Percentiles rank a stretch among this genome's conserved stretches.
phyloP scores from a whole-genome alignment of 805 yeast genomes.

The Cyberlindnera mississippiensis region DNA sequence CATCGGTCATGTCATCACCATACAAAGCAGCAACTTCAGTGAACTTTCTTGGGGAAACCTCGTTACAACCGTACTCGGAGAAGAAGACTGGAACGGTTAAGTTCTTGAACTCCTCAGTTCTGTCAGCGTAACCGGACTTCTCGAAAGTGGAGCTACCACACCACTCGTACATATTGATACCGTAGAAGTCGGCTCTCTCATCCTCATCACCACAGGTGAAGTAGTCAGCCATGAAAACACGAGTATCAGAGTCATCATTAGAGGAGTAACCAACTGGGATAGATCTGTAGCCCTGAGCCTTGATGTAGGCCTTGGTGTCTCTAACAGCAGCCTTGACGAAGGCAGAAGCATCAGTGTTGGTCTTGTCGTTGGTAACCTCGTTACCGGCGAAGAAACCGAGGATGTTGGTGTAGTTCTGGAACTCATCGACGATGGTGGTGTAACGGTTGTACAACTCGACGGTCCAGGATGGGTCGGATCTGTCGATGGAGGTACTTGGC shows the following conservation, averaged over 20 bases:
- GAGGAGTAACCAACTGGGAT: slow-evolving; percentile 85
- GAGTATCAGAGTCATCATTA: slow-evolving; percentile 65
- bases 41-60: slow-evolving; percentile 64
- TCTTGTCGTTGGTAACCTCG: slow-evolving; percentile 66
- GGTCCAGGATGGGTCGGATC: slow-evolving; percentile 61
- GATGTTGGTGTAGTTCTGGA: slow-evolving; percentile 66
- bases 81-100: slow-evolving; percentile 71
- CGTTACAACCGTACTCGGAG: slow-evolving; percentile 82
- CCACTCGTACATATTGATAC: slow-evolving; percentile 90
- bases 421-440: slow-evolving; percentile 62
- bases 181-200: slow-evolving; percentile 73
- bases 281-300: slow-evolving; percentile 53
- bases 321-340: slow-evolving; percentile 81
- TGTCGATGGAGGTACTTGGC: slow-evolving; percentile 60
- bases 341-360: slow-evolving; percentile 73
- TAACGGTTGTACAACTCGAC: slow-evolving; percentile 61
- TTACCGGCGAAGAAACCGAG: slow-evolving; percentile 86
- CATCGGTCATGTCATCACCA: slow-evolving; percentile 67
- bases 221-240: slow-evolving; percentile 67
- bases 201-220: slow-evolving; percentile 69
- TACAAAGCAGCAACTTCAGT: slow-evolving; percentile 65
- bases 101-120: slow-evolving; percentile 62
- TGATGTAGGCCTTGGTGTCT: slow-evolving; percentile 69
- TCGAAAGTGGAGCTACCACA: slow-evolving; percentile 62
- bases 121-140: slow-evolving; percentile 59